phyloP scores from a whole-genome alignment of 495 filamentous ascomycete species.

The Staphylotrichum longicolle region DNA sequence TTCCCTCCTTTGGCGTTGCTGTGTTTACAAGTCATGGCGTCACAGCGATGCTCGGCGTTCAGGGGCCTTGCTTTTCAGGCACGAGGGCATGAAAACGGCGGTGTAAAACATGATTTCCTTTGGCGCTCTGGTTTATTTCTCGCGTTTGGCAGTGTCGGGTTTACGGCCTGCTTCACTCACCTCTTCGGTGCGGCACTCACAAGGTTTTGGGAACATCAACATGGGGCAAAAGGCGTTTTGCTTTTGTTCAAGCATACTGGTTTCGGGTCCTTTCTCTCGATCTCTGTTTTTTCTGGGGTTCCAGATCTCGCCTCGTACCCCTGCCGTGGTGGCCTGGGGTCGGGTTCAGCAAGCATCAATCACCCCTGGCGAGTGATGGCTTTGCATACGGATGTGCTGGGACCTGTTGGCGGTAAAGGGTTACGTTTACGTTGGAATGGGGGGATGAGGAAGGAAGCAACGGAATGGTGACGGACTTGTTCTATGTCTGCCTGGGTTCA shows the following conservation, averaged over 20 bases:
- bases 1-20: constrained; percentile 10
- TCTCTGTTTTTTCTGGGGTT: not conserved
- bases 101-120: constrained; percentile 7
- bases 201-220: constrained; percentile 7
- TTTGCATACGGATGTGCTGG: not conserved
- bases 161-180: not conserved
- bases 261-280: not conserved
- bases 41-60: constrained; percentile 24
- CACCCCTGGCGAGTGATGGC: not conserved
- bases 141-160: not conserved
- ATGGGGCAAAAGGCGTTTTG: constrained; percentile 11
- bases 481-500: too few relatives aligned
- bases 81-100: constrained; percentile 21
- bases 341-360: not conserved
- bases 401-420: not conserved
- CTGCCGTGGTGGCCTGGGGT: not conserved
- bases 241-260: constrained; percentile 3
- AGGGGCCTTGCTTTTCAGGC: not conserved
- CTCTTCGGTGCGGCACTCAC: constrained; percentile 3
- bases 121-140: constrained; percentile 5
- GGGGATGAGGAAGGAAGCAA: not conserved
- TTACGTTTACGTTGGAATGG: not conserved
- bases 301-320: not conserved
- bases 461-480: too few relatives aligned
- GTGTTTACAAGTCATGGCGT: constrained; percentile 15